Percentiles rank a stretch among this genome's conserved stretches.
These are phyloP conservation scores for Xylaria castorea DNA, from an alignment of 495 filamentous ascomycete species.

Conservation along the genomic window DNA sequence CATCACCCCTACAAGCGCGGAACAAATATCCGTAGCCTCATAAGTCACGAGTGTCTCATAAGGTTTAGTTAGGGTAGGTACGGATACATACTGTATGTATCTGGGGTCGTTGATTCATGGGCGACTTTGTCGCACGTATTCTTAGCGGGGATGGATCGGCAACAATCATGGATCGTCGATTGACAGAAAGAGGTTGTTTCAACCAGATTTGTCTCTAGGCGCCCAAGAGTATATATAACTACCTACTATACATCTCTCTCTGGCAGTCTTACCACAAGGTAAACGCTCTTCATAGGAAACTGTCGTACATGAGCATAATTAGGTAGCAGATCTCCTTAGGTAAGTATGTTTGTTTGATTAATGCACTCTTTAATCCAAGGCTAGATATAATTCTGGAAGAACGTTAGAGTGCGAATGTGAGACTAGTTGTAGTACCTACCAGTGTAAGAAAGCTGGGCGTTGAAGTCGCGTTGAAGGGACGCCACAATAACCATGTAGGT, in stretches of 20 bases:
- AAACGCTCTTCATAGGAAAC: too few relatives aligned
- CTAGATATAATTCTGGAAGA: not conserved
- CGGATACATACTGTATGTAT: too few relatives aligned
- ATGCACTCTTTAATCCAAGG: not conserved
- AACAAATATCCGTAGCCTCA: not conserved
- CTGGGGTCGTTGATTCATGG: not conserved
- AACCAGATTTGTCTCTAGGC: not conserved
- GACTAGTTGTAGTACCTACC: too few relatives aligned
- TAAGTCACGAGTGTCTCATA: not conserved
- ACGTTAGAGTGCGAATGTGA: too few relatives aligned
- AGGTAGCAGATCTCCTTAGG: not conserved
- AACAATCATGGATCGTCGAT: not conserved
- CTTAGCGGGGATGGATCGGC: not conserved
- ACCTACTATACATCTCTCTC: not conserved
- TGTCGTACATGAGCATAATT: not conserved
- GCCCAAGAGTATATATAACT: too few relatives aligned
- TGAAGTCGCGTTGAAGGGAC: not conserved
- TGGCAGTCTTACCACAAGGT: not conserved
- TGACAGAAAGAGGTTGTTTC: not conserved
- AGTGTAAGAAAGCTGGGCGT: not conserved
- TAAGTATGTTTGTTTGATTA: not conserved
- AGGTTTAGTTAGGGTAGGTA: too few relatives aligned
- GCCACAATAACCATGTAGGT: too few relatives aligned
- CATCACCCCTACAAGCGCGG: not conserved
- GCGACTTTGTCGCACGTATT: too few relatives aligned